Percentiles rank a stretch among this genome's conserved stretches.
Conservation (phyloP, 257 asterid species). For the Solanum chiquidenum region DNA sequence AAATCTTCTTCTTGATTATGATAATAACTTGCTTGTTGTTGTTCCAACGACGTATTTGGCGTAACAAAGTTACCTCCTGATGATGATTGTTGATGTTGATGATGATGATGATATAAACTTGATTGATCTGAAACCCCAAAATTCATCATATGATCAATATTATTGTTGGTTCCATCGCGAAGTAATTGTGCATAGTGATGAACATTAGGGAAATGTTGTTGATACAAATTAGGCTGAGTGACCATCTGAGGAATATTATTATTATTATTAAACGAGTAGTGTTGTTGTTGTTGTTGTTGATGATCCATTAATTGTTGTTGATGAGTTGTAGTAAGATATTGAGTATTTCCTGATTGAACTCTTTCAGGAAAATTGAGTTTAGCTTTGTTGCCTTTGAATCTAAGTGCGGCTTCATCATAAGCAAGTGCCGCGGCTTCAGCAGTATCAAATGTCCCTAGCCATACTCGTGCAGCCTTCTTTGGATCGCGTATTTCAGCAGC, state of each 20-base stretch:
- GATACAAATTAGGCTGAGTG: background rate
- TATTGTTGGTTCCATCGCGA: background rate
- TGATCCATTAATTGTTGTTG: background rate
- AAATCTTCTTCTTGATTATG: background rate
- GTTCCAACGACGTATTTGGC: background rate
- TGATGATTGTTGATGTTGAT: background rate
- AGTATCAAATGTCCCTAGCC: slow-evolving; percentile 1
- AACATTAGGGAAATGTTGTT: background rate
- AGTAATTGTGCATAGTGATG: background rate
- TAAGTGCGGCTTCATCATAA: slow-evolving; percentile 5
- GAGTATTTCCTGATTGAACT: background rate
- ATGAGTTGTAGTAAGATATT: background rate
- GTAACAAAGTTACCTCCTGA: background rate
- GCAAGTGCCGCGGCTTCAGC: slow-evolving; percentile 3
- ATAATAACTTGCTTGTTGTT: background rate
- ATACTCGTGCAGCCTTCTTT: slow-evolving; percentile 4
- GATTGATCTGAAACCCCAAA: background rate
- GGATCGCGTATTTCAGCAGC: slow-evolving; percentile 8
- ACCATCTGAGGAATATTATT: background rate
- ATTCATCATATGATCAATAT: background rate
- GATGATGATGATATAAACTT: background rate
- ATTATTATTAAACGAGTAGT: background rate
- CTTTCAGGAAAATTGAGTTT: slow-evolving; percentile 4
- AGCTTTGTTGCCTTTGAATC: slow-evolving; percentile 5
- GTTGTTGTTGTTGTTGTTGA: background rate